Conservation (phyloP, 306 rosid genomes). For the Citrullus colocynthis region DNA sequence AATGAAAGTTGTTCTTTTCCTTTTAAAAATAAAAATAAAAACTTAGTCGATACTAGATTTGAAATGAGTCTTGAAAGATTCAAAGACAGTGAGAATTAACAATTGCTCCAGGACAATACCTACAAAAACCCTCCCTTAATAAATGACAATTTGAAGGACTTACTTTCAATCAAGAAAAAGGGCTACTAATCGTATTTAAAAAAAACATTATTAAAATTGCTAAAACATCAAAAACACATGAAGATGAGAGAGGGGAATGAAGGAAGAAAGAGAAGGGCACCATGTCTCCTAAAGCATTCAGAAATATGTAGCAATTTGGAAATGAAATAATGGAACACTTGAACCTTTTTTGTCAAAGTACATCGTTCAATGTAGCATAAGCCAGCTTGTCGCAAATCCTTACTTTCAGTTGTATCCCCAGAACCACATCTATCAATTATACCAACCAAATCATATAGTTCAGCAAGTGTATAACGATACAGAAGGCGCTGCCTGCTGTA, state of each 20-base stretch:
- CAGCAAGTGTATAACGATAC: slow-evolving; percentile 82
- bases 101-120: background rate
- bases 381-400: slow-evolving; percentile 31
- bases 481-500: slow-evolving; percentile 49
- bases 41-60: background rate
- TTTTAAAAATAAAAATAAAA: no score
- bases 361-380: slow-evolving; percentile 28
- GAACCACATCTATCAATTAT: slow-evolving; percentile 39
- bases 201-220: background rate
- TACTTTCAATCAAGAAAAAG: background rate
- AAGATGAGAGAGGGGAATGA: background rate
- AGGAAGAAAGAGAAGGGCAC: background rate
- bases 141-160: background rate
- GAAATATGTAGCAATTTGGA: background rate
- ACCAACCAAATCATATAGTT: slow-evolving; percentile 54
- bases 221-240: background rate
- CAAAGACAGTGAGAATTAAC: background rate
- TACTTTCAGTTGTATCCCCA: slow-evolving; percentile 36
- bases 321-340: background rate
- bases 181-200: background rate
- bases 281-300: background rate
- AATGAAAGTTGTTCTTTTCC: no score
- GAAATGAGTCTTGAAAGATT: background rate
- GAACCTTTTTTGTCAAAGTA: slow-evolving; percentile 68
- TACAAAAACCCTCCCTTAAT: background rate